phyloP scores from a whole-genome alignment of 2,329 filamentous ascomycete species.

The Teratosphaeria destructans region DNA sequence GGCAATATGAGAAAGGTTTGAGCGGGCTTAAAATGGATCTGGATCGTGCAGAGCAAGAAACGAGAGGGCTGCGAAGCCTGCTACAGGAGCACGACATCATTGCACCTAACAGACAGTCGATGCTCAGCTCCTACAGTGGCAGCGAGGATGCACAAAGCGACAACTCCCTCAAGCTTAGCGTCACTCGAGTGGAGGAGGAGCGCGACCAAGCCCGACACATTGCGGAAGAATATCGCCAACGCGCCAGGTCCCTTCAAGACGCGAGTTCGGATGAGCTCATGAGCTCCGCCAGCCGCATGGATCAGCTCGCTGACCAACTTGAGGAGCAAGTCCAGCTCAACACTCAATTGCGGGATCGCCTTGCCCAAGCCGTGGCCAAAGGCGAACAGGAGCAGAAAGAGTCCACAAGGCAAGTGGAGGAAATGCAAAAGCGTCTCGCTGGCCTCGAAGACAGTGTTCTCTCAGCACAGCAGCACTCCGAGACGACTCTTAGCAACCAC shows the following conservation, averaged over 20 bases:
- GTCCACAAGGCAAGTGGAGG: conserved; percentile 72
- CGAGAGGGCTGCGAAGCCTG: conserved; percentile 66
- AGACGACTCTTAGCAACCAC: conserved; percentile 71
- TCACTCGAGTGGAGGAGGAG: conserved; percentile 59
- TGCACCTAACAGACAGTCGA: conserved; percentile 49
- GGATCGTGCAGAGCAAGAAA: conserved; percentile 89
- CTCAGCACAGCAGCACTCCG: conserved; percentile 71
- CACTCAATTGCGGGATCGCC: conserved; percentile 59
- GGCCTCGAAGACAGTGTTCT: conserved; percentile 75
- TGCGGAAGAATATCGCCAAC: conserved; percentile 49
- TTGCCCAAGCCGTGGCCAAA: conserved; percentile 68
- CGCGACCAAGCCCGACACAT: conserved; percentile 62
- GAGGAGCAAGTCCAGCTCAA: conserved; percentile 73
- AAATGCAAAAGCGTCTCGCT: conserved; percentile 71
- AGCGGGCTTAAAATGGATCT: conserved; percentile 90
- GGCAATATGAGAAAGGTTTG: conserved; percentile 86
- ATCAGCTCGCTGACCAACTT: conserved; percentile 69
- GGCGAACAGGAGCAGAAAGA: conserved; percentile 75
- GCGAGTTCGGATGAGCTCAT: conserved; percentile 49
- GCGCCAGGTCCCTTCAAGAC: conserved; percentile 40
- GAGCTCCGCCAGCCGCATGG: conserved; percentile 64
- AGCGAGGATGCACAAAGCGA: conserved; percentile 5
- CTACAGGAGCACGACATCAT: conserved; percentile 75
- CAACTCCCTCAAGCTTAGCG: conserved; percentile 48
- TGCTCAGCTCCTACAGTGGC: neutral